Evolutionary conservation across 1,284 basidiomycete species (phyloP).

Genomic region (Neotropicomus parvogracilis): DNA sequence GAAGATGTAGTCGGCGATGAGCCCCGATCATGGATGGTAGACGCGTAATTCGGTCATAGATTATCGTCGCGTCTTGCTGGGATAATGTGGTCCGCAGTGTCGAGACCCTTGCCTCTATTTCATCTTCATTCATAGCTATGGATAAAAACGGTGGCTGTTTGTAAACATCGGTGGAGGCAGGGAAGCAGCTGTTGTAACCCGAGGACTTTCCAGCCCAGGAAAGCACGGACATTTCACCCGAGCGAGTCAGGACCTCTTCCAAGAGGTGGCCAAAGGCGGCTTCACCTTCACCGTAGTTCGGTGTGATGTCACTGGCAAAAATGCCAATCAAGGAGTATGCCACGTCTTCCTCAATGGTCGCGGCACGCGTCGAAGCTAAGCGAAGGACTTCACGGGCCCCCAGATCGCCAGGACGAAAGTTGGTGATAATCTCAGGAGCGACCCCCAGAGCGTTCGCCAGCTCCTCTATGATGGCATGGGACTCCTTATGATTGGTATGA

Average conservation of each 20-base stretch:
- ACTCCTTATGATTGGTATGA: neutral
- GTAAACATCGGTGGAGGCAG: neutral
- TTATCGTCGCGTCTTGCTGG: slow-evolving; percentile 2
- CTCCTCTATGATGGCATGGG: neutral
- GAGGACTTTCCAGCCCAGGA: neutral
- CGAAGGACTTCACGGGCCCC: neutral
- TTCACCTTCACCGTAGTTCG: slow-evolving; percentile 1
- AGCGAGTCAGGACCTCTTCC: neutral
- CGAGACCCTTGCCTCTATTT: neutral
- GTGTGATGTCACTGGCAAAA: neutral
- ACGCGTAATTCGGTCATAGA: slow-evolving; percentile 10
- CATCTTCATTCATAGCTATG: neutral
- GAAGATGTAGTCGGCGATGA: neutral
- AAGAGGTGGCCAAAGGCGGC: neutral
- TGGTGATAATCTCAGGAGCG: neutral
- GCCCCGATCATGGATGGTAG: neutral
- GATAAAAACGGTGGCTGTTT: neutral
- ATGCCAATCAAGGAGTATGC: slow-evolving; percentile 4
- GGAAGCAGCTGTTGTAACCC: slow-evolving; percentile 1
- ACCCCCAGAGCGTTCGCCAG: neutral
- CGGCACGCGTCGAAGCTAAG: neutral
- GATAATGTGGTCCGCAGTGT: slow-evolving; percentile 5
- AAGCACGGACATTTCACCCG: neutral
- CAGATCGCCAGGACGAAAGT: neutral
- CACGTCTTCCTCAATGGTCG: neutral